Evolutionary conservation across 208 protist genomes (phyloP).

Genomic region (Sergeia podlipaevii): DNA sequence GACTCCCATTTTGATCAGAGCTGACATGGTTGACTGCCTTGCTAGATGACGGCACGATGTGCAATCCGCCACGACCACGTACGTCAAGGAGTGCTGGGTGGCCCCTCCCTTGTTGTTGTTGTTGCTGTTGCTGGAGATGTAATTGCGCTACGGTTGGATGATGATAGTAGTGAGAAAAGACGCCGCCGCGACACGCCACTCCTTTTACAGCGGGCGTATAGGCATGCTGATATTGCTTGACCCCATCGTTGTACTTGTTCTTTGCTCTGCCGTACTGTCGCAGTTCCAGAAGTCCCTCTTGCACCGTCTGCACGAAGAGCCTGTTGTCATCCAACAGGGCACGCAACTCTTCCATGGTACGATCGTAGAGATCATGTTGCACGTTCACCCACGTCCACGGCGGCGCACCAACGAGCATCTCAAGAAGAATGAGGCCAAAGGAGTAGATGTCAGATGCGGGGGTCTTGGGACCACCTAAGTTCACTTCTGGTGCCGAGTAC

Average conservation of each 20-base stretch:
- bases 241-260: conserved; percentile 17
- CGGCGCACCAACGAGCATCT: conserved; percentile 23
- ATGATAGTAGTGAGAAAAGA: too few species aligned
- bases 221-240: too few species aligned
- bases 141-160: too few species aligned
- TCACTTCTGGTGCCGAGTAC: conserved; percentile 38
- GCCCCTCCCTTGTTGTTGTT: background rate
- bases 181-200: too few species aligned
- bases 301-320: conserved; percentile 8
- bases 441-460: conserved; percentile 37
- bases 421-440: conserved; percentile 42
- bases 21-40: too few species aligned
- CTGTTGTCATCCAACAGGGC: conserved; percentile 11
- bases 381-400: conserved; percentile 35
- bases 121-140: too few species aligned
- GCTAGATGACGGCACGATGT: background rate
- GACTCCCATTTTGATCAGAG: too few species aligned
- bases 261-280: conserved; percentile 10
- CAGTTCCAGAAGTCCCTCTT: conserved; percentile 10
- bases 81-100: background rate
- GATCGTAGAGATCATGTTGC: background rate
- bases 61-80: background rate
- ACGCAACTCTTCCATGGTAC: conserved; percentile 10
- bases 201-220: too few species aligned
- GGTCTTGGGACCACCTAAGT: conserved; percentile 15